These are phyloP conservation scores for Euptelea pleiosperma DNA, from an alignment of 164 flowering plant species.

Conservation along the genomic window DNA sequence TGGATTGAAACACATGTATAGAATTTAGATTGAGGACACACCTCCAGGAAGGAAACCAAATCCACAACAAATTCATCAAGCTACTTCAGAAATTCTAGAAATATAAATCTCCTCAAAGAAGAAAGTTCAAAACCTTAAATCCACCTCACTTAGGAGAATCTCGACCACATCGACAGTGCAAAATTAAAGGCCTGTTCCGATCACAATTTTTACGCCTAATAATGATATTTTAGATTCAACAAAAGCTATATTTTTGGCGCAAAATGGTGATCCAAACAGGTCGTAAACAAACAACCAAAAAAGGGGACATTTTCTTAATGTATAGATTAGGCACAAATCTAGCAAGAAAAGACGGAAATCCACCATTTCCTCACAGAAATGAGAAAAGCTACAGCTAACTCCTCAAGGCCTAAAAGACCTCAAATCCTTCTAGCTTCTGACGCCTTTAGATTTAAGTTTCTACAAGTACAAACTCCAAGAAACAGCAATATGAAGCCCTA, in stretches of 20 bases:
- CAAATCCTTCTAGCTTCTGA: conserved; percentile 2
- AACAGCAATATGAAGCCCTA: not conserved
- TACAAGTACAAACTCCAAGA: not conserved
- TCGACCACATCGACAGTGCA: not conserved
- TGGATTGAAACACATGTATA: not conserved
- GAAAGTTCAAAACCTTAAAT: conserved; percentile 5
- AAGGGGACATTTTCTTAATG: not conserved
- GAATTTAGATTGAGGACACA: not conserved
- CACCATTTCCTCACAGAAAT: not conserved
- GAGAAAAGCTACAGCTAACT: not conserved
- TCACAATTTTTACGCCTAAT: no score
- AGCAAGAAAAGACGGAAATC: not conserved
- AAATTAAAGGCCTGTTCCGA: no score
- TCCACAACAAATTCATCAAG: not conserved
- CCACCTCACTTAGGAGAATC: not conserved
- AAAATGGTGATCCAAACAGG: no score
- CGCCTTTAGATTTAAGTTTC: not conserved
- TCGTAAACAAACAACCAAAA: no score
- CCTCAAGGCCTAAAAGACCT: not conserved
- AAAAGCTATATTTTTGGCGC: no score
- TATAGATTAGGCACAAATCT: not conserved
- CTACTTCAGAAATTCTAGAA: not conserved
- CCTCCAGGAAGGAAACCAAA: not conserved
- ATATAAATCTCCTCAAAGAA: not conserved
- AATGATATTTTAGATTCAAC: no score